Base-by-base conservation (phyloP, 2,329 filamentous ascomycete species). In the Thielaviopsis punctulata region DNA sequence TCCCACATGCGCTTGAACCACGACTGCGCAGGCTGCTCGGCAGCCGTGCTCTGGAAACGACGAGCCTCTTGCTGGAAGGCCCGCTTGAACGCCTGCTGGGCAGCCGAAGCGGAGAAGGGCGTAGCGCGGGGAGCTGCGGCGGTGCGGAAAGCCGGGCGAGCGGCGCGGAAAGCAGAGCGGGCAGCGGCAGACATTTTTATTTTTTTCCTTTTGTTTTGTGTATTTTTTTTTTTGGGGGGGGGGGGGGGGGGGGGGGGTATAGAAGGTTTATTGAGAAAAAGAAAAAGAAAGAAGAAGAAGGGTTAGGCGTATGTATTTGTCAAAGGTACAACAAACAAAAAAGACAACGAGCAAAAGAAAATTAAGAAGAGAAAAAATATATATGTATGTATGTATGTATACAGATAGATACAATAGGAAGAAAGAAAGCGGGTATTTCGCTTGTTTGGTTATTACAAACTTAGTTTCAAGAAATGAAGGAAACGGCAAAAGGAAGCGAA, bases 1-100 rank as follows among this genome's bases (percentile, higher is more conserved):
- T 86, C 79, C 83, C 82, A 88, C 74, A 93, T 78, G 68, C 80
- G 80, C 73, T 82, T 80, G 66, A 92, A 80, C 73, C 74, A 81
- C 63, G 70, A 69, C 57, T 66, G 60, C 59, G 69, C 61, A 54
- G 68, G 65, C 55, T 66, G 64, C 59, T 61, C 65, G 49, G 68
- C 67, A 43, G 79, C 72, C 3, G 54, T 55, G 67, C 80, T 86
- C 69, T 86, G 80, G 67, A 77, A 87, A 65, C 86, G 77, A 62
- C 77, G 79, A 51, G 53, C 53, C 49, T 55, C 53, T 41, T 55
- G 53, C 43, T 55, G 53, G 59, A 64, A 61, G 55, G 61, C 62
- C 47, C 64, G 57, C 57, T 67, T 68, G 71, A 77, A 74, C 68
- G 74, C 65, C 68, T 73, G 66, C 60, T 73, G 71, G 66, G 75